A percentile compares a stretch with the other conserved stretches of the same genome.
phyloP scores from a whole-genome alignment of 208 protist genomes.

The Blastocrithidia nonstop region DNA sequence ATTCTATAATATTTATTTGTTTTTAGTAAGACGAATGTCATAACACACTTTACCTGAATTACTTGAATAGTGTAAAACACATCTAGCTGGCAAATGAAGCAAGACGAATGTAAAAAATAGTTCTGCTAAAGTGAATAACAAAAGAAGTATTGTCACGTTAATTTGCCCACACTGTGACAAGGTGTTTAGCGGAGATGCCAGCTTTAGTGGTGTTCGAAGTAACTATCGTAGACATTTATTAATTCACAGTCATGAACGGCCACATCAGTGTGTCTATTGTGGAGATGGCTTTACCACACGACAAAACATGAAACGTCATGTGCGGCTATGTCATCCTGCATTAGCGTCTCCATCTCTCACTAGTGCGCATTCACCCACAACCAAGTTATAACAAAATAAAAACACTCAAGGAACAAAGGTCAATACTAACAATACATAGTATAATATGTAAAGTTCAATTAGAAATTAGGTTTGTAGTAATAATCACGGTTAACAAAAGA shows the following conservation, averaged over 20 bases:
- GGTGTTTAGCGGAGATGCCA: slow-evolving; percentile 25
- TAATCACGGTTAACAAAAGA: no score
- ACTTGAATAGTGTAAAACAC: no score
- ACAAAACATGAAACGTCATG: slow-evolving; percentile 34
- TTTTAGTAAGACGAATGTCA: background rate
- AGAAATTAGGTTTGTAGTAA: no score
- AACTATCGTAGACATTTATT: slow-evolving; percentile 65
- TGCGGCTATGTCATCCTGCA: slow-evolving; percentile 14
- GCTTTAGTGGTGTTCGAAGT: slow-evolving; percentile 42
- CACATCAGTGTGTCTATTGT: slow-evolving; percentile 50
- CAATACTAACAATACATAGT: background rate
- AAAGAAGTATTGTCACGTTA: slow-evolving; percentile 8
- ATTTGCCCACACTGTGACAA: slow-evolving; percentile 45
- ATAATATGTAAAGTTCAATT: background rate
- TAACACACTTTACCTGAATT: no score
- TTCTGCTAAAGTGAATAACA: no score
- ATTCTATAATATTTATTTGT: no score
- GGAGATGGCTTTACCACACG: slow-evolving; percentile 40
- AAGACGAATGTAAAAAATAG: no score
- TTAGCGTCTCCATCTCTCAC: no score
- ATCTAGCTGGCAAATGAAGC: no score
- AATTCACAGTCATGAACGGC: slow-evolving; percentile 46
- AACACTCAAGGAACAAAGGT: background rate
- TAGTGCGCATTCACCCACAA: no score
- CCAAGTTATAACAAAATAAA: background rate